Evolutionary conservation across 495 filamentous ascomycete species (phyloP), one percentile per base, ranked within the genome.

Genomic region (Rusavskia elegans): DNA sequence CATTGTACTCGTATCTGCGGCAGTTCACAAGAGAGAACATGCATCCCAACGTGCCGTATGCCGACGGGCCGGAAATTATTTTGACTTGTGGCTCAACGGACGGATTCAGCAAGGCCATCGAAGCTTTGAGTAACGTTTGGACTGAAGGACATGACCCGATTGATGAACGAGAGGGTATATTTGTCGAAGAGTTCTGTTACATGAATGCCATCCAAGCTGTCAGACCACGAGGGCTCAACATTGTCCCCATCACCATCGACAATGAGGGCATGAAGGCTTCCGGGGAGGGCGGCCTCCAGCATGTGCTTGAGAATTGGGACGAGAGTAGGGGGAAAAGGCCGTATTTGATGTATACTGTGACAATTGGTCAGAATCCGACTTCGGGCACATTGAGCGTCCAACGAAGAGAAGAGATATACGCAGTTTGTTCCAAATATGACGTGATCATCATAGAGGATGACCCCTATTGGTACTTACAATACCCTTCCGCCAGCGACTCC

Each of bases 391-490:
- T 89, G 3, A 78, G 80, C 19, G 55, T 89, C 4, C 65, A 80
- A 53, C 80, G 90, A 35, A 75, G 85, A 51, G 83, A 77, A 54
- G 81, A 85, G 46, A 76, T 95, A 44, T 95, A 95, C 64, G 74
- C 72, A 8, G 63, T 95, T 36, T 95, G 87, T 68, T 77, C 77
- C 57, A 78, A 79, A 58, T 92, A 87, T 65, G 88, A 97, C 64
- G 79, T 97, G 53, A 78, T 95, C 59, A 95, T 96, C 55, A 69
- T 93, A 57, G 90, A 97, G 66, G 90, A 97, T 61, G 89, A 94
- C 52, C 90, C 90, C 2, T 97, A 97, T 68, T 97, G 88, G 86
- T 90, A 92, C 61, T 75, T 97, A 13, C 90, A 95, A 60, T 95
- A 77, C 57, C 86, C 86, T 2, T 85, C 82, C 3, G 80, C 81